phyloP scores from a whole-genome alignment of 2,329 filamentous ascomycete genomes.

The Ophiostoma australiae region DNA sequence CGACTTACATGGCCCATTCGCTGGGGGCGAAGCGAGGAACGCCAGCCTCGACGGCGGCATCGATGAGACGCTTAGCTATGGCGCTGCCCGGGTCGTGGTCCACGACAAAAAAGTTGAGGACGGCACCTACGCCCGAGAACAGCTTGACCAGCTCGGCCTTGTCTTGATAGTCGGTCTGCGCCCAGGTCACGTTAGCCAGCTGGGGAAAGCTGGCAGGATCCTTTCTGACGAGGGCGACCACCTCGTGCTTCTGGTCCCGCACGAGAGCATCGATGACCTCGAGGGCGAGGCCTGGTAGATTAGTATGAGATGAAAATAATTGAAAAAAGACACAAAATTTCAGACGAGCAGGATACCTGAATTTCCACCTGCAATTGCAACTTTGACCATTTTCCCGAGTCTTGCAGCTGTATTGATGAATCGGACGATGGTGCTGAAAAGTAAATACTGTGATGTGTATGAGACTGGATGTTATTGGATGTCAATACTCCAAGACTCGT shows the following conservation, averaged over 20 bases:
- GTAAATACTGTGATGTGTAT: background rate
- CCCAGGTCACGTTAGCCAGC: slow-evolving; percentile 17
- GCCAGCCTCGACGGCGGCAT: slow-evolving; percentile 54
- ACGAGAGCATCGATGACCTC: slow-evolving; percentile 22
- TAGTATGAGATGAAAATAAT: background rate
- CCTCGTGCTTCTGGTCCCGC: slow-evolving; percentile 18
- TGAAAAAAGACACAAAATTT: background rate
- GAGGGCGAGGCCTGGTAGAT: slow-evolving; percentile 16
- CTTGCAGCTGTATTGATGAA: background rate
- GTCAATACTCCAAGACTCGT: background rate
- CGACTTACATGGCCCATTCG: slow-evolving; percentile 47
- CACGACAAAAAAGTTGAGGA: slow-evolving; percentile 24
- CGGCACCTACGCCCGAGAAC: slow-evolving; percentile 19
- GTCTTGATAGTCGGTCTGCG: slow-evolving; percentile 20
- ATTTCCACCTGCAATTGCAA: background rate
- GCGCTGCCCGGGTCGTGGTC: slow-evolving; percentile 18
- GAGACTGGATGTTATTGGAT: background rate
- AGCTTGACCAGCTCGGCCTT: slow-evolving; percentile 22
- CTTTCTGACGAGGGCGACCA: slow-evolving; percentile 17
- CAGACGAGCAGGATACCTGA: background rate
- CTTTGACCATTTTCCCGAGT: background rate
- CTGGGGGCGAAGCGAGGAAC: slow-evolving; percentile 59
- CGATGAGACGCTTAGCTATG: slow-evolving; percentile 42
- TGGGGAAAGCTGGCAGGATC: slow-evolving; percentile 18
- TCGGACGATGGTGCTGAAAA: background rate